phyloP scores from a whole-genome alignment of 2,329 filamentous ascomycete genomes.

The Ophiocordyceps camponoti-floridani region DNA sequence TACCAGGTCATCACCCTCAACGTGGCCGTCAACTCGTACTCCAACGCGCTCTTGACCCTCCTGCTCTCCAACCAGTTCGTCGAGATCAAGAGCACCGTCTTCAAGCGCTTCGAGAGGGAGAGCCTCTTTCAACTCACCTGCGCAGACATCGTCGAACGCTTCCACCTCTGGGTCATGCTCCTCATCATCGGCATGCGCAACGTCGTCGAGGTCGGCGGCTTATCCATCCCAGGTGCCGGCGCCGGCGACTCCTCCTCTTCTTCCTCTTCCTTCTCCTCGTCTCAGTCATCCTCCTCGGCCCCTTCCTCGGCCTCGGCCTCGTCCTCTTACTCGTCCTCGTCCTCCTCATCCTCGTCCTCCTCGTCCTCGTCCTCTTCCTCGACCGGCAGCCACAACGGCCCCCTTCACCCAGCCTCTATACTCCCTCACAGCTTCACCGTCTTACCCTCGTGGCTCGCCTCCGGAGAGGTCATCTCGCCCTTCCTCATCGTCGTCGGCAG shows the following conservation, averaged over 20 bases:
- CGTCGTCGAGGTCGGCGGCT: slow-evolving; percentile 81
- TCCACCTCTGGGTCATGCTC: slow-evolving; percentile 95
- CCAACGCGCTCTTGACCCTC: slow-evolving; percentile 81
- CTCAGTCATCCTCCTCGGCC: no score
- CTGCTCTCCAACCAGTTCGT: slow-evolving; percentile 96
- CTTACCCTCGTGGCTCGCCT: slow-evolving; percentile 58
- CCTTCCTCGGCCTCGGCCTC: no score
- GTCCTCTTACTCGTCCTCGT: slow-evolving; percentile 3
- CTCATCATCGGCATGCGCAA: slow-evolving; percentile 93
- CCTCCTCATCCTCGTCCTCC: no score
- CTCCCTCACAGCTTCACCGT: slow-evolving; percentile 83
- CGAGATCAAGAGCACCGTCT: slow-evolving; percentile 95
- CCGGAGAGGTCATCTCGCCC: slow-evolving; percentile 76
- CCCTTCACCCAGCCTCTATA: slow-evolving; percentile 52
- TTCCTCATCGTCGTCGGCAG: slow-evolving; percentile 89
- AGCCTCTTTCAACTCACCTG: slow-evolving; percentile 94
- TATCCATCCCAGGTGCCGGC: slow-evolving; percentile 43
- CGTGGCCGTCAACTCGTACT: slow-evolving; percentile 96
- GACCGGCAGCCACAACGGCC: slow-evolving; percentile 26
- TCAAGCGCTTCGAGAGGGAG: slow-evolving; percentile 97
- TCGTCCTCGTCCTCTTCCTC: slow-evolving; percentile 3
- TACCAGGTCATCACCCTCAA: slow-evolving; percentile 97
- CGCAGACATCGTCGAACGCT: slow-evolving; percentile 89
- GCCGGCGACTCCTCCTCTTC: slow-evolving; percentile 13
- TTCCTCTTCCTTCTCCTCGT: no score